Conservation (phyloP, 164 flowering plant genomes). For the Vitis labrusca region DNA sequence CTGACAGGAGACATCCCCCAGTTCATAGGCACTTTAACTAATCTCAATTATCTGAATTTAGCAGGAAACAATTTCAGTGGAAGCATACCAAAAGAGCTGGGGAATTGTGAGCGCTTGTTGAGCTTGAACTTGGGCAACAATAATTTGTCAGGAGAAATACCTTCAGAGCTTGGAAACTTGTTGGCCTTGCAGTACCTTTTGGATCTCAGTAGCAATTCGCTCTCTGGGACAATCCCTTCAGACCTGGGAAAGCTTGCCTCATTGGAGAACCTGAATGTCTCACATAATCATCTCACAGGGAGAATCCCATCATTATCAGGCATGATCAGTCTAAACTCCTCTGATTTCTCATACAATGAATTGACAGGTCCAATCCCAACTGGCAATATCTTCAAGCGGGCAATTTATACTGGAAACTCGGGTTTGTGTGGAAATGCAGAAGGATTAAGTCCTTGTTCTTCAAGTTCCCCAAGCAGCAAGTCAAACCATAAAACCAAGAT, state of each 20-base stretch:
- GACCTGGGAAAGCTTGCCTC: slow-evolving; percentile 30
- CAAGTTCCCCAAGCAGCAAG: neutral
- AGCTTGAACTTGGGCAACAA: no score
- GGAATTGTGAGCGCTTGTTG: no score
- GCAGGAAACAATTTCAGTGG: no score
- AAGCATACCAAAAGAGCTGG: no score
- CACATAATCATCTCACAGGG: slow-evolving; percentile 55
- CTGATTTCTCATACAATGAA: slow-evolving; percentile 50
- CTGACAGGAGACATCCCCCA: no score
- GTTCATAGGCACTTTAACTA: no score
- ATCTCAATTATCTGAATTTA: no score
- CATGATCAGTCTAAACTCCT: no score
- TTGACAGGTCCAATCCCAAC: slow-evolving; percentile 49
- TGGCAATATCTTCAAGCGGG: neutral
- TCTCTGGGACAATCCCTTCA: slow-evolving; percentile 51
- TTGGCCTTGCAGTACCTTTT: slow-evolving; percentile 25
- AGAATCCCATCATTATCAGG: slow-evolving; percentile 23
- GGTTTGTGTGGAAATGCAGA: slow-evolving; percentile 36
- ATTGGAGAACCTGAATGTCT: slow-evolving; percentile 47
- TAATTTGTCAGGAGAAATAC: slow-evolving; percentile 15
- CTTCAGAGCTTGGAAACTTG: slow-evolving; percentile 44
- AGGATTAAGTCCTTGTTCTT: slow-evolving; percentile 31
- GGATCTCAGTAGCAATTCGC: slow-evolving; percentile 54
- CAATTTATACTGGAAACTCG: no score
- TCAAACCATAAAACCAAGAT: slow-evolving; percentile 15